A percentile compares a stretch with the other conserved stretches of the same genome.
These are phyloP conservation scores for Cryptomeria japonica DNA, from an alignment of 75 land plant genomes.

Conservation along the genomic window DNA sequence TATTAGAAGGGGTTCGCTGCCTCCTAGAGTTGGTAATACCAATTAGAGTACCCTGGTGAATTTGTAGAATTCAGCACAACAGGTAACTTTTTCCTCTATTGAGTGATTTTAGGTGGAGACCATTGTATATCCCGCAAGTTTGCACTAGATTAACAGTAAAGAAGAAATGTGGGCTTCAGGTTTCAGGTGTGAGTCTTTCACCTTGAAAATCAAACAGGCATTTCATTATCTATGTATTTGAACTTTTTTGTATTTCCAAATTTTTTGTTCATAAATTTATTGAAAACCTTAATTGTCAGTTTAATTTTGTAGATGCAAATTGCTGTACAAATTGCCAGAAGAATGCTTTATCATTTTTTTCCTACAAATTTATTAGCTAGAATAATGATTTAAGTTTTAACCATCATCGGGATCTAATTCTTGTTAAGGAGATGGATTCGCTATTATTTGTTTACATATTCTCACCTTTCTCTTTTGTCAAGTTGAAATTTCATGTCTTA, in stretches of 20 bases:
- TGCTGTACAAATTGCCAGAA: neutral
- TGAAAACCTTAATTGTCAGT: neutral
- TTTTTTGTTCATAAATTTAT: neutral
- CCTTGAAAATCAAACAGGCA: neutral
- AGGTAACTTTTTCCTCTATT: neutral
- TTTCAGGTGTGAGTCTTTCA: neutral
- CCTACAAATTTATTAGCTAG: neutral
- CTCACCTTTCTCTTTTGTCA: neutral
- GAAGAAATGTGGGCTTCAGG: neutral
- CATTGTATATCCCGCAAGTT: neutral
- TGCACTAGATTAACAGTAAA: neutral
- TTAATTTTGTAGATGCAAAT: neutral
- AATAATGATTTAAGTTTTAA: neutral
- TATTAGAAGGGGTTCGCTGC: neutral
- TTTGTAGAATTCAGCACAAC: neutral
- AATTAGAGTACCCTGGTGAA: neutral
- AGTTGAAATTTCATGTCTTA: neutral
- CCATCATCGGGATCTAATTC: neutral
- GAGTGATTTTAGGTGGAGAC: neutral
- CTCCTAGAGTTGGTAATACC: neutral
- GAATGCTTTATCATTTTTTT: neutral
- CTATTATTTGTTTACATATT: neutral
- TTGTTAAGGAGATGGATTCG: neutral
- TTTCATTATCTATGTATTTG: neutral
- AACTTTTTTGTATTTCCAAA: neutral